Base-by-base conservation (phyloP, 1,284 basidiomycete genomes). In the Mycena citricolor region DNA sequence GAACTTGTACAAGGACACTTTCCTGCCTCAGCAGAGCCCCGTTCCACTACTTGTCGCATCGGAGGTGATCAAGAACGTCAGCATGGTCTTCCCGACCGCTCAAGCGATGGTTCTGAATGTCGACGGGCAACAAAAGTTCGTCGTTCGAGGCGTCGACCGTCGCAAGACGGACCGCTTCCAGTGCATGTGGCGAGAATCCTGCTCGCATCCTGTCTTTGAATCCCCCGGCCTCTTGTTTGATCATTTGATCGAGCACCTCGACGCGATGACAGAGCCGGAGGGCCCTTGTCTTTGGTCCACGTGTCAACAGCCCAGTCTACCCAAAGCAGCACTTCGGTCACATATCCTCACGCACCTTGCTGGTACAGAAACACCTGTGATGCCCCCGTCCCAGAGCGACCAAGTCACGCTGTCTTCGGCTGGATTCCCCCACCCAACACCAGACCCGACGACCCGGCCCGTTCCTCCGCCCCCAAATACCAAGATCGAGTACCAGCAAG, bases 41-140 rank as follows among this genome's bases (percentile, higher is more conserved):
- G 68, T 75, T 45, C 74, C 75, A 7, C 68, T 87, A 39, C 77
- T 89, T 14, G 79, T 81, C 2, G 90, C 91, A 0, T 85, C 88
- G 3, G 91, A 94, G 33, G 85, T 94, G 33, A 94, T 94, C 60
- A 90, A 92, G 60, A 86, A 85, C 49, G 86, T 91, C 42, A 86
- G 78, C 42, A 66, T 77, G 13, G 82, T 90, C 16, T 93, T 90
- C 54, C 81, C 87, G 7, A 73, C 80, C 41, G 89, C 90, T 0
- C 78, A 84, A 52, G 89, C 90, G 1, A 90, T 91, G 83, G 88
- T 92, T 14, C 69, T 90, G 11, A 79, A 76, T 16, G 81, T 79
- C 0, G 75, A 77, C 6, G 74, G 79, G 3, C 82, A 81, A 54
- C n/a, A n/a, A n/a, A 74, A 79, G 28, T 94, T 93, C 58, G 73